Evolutionary conservation across 202 grass and related monocot species (phyloP), one percentile per base, ranked within the genome.

Genomic region (Elaeis oleifera): DNA sequence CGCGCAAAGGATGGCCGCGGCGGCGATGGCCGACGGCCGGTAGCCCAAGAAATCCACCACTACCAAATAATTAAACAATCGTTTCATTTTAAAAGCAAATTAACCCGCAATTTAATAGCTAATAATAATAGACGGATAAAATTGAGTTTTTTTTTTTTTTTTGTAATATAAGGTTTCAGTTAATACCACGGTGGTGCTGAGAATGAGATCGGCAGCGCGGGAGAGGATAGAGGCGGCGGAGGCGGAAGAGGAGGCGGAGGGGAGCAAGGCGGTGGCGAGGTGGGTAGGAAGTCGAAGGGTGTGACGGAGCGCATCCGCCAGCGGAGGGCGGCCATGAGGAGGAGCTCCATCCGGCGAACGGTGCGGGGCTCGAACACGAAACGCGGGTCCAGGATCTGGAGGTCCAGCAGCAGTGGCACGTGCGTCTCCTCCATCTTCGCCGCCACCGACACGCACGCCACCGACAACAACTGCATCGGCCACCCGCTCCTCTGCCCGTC

Each of bases 271-370:
- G 28, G 51, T 0, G 52, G 71, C 29, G 49, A 79, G 81, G 56
- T 73, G 59, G 58, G 68, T 11, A 87, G 80, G 59, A 79, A 87
- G 6, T 75, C 80, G 64, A 87, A 87, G 50, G 84, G 84, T 20
- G 84, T 79, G 60, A 71, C 59, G 27, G 78, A 68, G 29, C 74
- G 79, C 28, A 87, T 73, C 5, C 75, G 76, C 84, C 84, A 87
- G 4, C 72, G 56, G 49, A 87, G 67, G 5, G 79, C 52, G 6
- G 72, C 17, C 71, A 87, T 81, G 22, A 87, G 79, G 17, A 83
- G 67, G 48, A 83, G 63, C 68, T 87, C 84, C 84, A 87, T 87
- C 26, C 84, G 84, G 0, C 79, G 50, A 51, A 87, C 72, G 5
- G 63, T 83, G 23, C 59, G 76, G 3, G 63, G 49, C 22, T 79